Percentiles rank a stretch among this genome's conserved stretches.
phyloP scores from a whole-genome alignment of 805 yeast genomes.

The Cyberlindnera maritima region DNA sequence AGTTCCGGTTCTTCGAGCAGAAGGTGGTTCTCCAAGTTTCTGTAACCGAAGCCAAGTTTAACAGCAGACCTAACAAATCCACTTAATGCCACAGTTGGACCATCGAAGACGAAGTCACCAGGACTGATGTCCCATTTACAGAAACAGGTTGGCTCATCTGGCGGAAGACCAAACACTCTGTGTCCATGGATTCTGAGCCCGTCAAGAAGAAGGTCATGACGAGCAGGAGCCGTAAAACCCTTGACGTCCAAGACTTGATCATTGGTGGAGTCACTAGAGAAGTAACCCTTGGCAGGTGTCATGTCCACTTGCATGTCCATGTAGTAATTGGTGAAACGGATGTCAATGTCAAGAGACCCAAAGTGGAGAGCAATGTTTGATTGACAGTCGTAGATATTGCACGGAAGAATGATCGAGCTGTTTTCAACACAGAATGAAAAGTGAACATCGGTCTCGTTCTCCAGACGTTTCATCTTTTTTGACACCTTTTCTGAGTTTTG shows the following conservation, averaged over 20 bases:
- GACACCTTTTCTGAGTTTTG: background rate
- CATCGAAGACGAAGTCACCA: constrained; percentile 55
- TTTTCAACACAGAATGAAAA: constrained; percentile 66
- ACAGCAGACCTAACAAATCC: constrained; percentile 40
- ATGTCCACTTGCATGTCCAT: constrained; percentile 86
- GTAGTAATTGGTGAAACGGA: constrained; percentile 86
- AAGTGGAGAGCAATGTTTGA: constrained; percentile 63
- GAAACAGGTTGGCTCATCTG: constrained; percentile 79
- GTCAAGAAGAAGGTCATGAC: constrained; percentile 48
- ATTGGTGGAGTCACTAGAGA: constrained; percentile 16
- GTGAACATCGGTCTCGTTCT: constrained; percentile 76
- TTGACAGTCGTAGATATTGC: constrained; percentile 60
- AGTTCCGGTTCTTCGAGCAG: constrained; percentile 52
- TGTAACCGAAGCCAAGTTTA: constrained; percentile 60
- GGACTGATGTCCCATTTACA: constrained; percentile 87
- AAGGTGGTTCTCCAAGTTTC: constrained; percentile 75
- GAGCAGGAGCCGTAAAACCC: constrained; percentile 9
- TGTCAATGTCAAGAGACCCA: constrained; percentile 67
- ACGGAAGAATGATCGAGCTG: constrained; percentile 75
- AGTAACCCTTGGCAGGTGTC: constrained; percentile 49
- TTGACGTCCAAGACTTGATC: constrained; percentile 15
- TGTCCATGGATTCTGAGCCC: constrained; percentile 76
- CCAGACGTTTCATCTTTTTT: constrained; percentile 38
- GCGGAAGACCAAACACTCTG: constrained; percentile 90
- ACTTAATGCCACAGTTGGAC: constrained; percentile 44